These are phyloP conservation scores for Sporothrix curviconia DNA, from an alignment of 2,329 filamentous ascomycete species.

Conservation along the genomic window DNA sequence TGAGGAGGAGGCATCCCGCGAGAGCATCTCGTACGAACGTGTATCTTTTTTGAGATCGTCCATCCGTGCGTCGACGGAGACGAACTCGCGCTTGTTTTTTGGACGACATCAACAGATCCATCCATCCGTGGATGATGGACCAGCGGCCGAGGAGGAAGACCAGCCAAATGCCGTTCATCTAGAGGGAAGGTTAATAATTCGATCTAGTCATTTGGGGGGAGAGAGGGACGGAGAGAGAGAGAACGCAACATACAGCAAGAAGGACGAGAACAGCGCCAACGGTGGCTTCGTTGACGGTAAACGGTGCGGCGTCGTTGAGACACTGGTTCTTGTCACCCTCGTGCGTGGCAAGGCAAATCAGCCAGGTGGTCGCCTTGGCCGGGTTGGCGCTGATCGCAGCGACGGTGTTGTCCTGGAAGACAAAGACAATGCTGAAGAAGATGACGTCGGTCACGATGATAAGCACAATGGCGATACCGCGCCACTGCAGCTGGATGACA, in stretches of 20 bases:
- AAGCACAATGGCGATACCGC: constrained; percentile 81
- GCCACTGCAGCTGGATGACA: constrained; percentile 88
- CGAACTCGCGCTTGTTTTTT: constrained; percentile 67
- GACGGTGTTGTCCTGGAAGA: constrained; percentile 74
- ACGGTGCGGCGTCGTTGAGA: constrained; percentile 46
- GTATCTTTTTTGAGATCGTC: constrained; percentile 53
- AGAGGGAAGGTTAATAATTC: neutral
- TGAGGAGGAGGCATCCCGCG: constrained; percentile 35
- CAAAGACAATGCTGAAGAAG: constrained; percentile 88
- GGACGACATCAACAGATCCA: constrained; percentile 51
- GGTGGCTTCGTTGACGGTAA: constrained; percentile 70
- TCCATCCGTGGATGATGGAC: constrained; percentile 83
- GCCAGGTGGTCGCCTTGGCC: constrained; percentile 55
- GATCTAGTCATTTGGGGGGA: too few species aligned
- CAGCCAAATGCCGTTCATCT: constrained; percentile 81
- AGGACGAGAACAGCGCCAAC: constrained; percentile 77
- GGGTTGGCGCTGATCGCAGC: constrained; percentile 50
- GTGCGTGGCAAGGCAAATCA: constrained; percentile 59
- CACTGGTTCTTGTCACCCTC: constrained; percentile 61
- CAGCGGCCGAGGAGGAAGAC: constrained; percentile 73
- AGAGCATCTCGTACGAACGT: constrained; percentile 77
- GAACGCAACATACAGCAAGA: constrained; percentile 65
- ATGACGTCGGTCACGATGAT: constrained; percentile 88
- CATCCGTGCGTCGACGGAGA: constrained; percentile 71
- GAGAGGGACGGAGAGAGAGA: too few species aligned